Evolutionary conservation across 2,329 filamentous ascomycete genomes (phyloP), one percentile per base, ranked within the genome.

Genomic region (Mycosphaerella sp.): DNA sequence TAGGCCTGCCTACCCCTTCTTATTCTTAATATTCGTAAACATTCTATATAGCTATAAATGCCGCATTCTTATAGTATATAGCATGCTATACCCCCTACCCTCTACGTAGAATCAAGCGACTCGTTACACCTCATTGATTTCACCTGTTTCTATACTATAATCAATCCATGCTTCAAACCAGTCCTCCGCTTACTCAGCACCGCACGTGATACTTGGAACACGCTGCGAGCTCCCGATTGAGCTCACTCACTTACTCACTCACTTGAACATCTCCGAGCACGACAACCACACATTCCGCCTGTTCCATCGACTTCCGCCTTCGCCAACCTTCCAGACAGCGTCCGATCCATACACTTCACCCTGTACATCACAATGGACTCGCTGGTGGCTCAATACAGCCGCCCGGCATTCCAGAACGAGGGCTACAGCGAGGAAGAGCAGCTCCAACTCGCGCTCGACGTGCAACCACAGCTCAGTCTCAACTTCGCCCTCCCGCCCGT

Each of bases 401-500:
- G 85, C 64, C 83, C 89, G 65, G 78, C 84, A 54, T 82, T 82
- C 71, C 78, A 85, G 69, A 79, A 86, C 64, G 87, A 94, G 72
- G 79, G 80, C 64, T 82, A 84, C 67, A 83, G 89, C 62, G 79
- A 89, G 66, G 62, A 67, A 40, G 59, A 64, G 44, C 55, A 61
- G 52, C 79, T 87, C 70, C 85, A 90, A 66, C 75, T 85, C 63
- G 77, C 87, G 67, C 75, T 76, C 66, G 82, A 88, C 66, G 78
- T 81, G 63, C 76, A 82, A 60, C 85, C 88, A 66, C 82, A 84
- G 63, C 79, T 95, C 63, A 91, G 88, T 48, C 82, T 95, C 70
- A 94, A 90, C 74, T 98, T 98, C 74, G 87, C 89, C 64, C 85
- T 98, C 73, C 93, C 93, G 51, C 91, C 93, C 47, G 82, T 97